A percentile compares a stretch with the other conserved stretches of the same genome.
phyloP scores from a whole-genome alignment of 1,139 yeast genomes.

The Pichia sp. region DNA sequence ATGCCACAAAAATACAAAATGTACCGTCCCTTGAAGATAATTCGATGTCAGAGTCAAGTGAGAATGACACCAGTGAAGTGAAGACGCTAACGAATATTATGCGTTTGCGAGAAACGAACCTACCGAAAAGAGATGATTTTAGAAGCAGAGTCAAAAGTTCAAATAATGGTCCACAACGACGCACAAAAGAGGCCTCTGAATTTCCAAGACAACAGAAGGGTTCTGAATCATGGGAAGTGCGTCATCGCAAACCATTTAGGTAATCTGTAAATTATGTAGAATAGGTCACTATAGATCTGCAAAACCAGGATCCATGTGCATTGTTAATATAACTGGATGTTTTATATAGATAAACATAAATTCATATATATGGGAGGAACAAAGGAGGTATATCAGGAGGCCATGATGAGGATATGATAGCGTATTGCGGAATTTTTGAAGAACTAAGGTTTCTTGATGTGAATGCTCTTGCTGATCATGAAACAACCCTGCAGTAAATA shows the following conservation, averaged over 20 bases:
- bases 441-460: constrained; percentile 79
- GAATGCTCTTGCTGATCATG: constrained; percentile 85
- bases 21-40: constrained; percentile 3
- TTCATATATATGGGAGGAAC: too few species aligned
- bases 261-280: not conserved
- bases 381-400: not conserved
- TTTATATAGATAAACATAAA: too few species aligned
- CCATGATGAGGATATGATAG: not conserved
- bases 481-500: constrained; percentile 83
- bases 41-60: constrained; percentile 11
- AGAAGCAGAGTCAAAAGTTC: not conserved
- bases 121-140: not conserved
- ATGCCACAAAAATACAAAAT: constrained; percentile 12
- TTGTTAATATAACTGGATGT: not conserved
- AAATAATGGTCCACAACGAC: too few species aligned
- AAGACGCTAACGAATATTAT: constrained; percentile 8
- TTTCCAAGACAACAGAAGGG: too few species aligned
- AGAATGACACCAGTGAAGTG: constrained; percentile 17
- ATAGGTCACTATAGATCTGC: not conserved
- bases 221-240: constrained; percentile 15
- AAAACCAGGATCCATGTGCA: not conserved
- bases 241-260: constrained; percentile 17
- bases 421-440: too few species aligned
- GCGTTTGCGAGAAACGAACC: not conserved
- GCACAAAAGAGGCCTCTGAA: too few species aligned